Conservation (phyloP, 352 stramenopile genomes). For the Globisporangium barbulae region DNA sequence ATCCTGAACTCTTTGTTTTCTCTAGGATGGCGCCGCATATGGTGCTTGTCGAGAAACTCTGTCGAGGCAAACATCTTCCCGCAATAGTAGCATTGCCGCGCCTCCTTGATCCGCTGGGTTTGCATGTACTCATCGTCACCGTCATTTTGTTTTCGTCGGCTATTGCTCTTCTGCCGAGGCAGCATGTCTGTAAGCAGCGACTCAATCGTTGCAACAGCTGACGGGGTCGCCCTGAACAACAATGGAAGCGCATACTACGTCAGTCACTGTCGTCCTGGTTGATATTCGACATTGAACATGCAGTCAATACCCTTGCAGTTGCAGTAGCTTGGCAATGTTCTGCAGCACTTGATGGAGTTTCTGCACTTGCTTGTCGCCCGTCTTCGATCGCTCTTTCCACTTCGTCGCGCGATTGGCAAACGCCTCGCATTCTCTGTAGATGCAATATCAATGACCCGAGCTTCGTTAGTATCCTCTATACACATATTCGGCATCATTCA, state of each 20-base stretch:
- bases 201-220: constrained; percentile 54
- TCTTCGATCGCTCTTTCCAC: constrained; percentile 49
- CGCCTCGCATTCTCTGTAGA: constrained; percentile 38
- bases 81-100: constrained; percentile 51
- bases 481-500: not conserved
- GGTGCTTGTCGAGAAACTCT: constrained; percentile 62
- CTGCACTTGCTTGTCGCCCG: constrained; percentile 55
- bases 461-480: not conserved
- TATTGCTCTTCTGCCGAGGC: constrained; percentile 17
- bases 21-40: constrained; percentile 41
- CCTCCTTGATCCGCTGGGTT: constrained; percentile 31
- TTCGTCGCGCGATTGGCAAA: constrained; percentile 35
- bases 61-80: constrained; percentile 68
- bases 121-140: constrained; percentile 6
- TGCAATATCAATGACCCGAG: not conserved
- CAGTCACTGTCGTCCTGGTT: not conserved
- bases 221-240: constrained; percentile 40
- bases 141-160: constrained; percentile 3
- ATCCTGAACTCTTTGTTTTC: constrained; percentile 20
- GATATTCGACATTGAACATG: not conserved
- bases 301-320: constrained; percentile 52
- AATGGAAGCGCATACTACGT: not conserved
- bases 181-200: constrained; percentile 48
- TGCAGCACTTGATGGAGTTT: constrained; percentile 77
- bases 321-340: constrained; percentile 67